These are phyloP conservation scores for Millerozyma miso DNA, from an alignment of 805 yeast species.

Conservation along the genomic window DNA sequence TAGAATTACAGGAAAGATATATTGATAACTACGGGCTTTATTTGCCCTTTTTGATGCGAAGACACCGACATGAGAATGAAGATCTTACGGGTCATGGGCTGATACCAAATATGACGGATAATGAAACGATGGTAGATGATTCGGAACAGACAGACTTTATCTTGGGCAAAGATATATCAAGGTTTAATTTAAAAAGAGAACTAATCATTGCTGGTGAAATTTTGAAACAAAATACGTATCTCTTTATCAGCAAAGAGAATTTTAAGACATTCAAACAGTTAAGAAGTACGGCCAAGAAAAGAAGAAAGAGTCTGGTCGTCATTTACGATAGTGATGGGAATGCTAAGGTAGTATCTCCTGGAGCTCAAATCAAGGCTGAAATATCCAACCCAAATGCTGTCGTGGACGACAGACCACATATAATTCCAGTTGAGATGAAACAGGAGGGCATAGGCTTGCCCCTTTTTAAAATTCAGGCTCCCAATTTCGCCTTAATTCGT, in stretches of 20 bases:
- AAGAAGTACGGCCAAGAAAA: conserved; percentile 17
- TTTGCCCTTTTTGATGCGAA: conserved; percentile 34
- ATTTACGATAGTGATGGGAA: conserved; percentile 17
- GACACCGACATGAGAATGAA: conserved; percentile 5
- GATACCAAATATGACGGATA: neutral
- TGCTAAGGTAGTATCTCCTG: conserved; percentile 12
- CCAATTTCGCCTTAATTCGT: conserved; percentile 33
- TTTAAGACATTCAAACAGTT: conserved; percentile 26
- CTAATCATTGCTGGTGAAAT: conserved; percentile 30
- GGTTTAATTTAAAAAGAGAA: conserved; percentile 25
- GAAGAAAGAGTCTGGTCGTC: conserved; percentile 17
- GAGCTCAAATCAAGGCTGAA: conserved; percentile 1
- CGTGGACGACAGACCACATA: conserved; percentile 27
- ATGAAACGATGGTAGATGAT: conserved; percentile 15
- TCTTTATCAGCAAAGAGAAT: conserved; percentile 28
- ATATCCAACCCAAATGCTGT: conserved; percentile 2
- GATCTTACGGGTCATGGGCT: neutral
- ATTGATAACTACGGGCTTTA: conserved; percentile 35
- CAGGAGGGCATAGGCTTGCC: conserved; percentile 34
- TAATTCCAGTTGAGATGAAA: conserved; percentile 29
- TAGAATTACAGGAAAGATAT: conserved; percentile 33
- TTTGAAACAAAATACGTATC: conserved; percentile 22
- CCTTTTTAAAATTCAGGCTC: conserved; percentile 29
- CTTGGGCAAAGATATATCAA: conserved; percentile 16
- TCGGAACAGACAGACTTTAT: conserved; percentile 11